Conservation (phyloP, 106 monocot genomes). For the Phalaenopsis equestris region DNA sequence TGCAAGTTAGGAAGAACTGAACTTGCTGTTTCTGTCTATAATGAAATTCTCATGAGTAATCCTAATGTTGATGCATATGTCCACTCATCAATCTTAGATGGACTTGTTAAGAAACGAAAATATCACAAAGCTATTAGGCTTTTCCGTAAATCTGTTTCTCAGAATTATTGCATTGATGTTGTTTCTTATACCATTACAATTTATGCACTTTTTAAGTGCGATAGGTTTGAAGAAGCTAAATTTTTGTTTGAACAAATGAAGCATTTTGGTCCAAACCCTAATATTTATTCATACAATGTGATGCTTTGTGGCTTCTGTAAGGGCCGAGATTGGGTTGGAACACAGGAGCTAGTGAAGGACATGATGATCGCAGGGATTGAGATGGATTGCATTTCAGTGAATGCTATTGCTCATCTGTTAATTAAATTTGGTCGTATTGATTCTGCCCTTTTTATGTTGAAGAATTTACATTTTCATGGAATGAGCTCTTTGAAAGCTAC, state of each 20-base stretch:
- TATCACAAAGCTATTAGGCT: constrained; percentile 32
- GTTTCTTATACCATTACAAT: constrained; percentile 42
- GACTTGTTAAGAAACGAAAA: constrained; percentile 35
- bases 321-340: constrained; percentile 23
- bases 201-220: constrained; percentile 30
- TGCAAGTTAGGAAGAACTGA: constrained; percentile 37
- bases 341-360: constrained; percentile 24
- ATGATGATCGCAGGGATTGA: constrained; percentile 28
- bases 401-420: constrained; percentile 22
- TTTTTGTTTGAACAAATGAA: constrained; percentile 55
- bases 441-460: constrained; percentile 24
- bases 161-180: constrained; percentile 35
- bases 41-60: constrained; percentile 22
- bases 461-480: constrained; percentile 20
- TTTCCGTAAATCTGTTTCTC: constrained; percentile 30
- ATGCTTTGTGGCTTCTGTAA: constrained; percentile 43
- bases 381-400: constrained; percentile 32
- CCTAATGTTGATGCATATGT: constrained; percentile 37
- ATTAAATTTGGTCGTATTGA: constrained; percentile 19
- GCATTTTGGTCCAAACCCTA: constrained; percentile 24
- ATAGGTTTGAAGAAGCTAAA: constrained; percentile 35
- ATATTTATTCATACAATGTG: constrained; percentile 52
- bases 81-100: constrained; percentile 45
- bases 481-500: constrained; percentile 15
- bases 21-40: constrained; percentile 39